Evolutionary conservation across 805 yeast genomes (phyloP).

Genomic region (Candida sphagnicola): DNA sequence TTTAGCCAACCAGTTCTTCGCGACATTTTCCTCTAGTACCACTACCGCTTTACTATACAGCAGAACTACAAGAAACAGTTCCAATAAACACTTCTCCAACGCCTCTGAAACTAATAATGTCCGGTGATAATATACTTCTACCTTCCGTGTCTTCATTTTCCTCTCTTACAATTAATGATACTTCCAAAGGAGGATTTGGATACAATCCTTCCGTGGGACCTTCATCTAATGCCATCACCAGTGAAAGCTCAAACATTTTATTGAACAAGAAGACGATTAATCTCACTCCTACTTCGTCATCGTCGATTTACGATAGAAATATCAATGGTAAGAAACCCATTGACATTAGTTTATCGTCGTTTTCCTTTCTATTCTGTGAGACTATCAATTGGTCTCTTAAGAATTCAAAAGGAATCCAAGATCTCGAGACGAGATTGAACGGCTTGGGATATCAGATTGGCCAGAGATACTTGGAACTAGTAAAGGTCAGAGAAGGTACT

Average conservation of each 20-base stretch:
- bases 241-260: slow-evolving; percentile 33
- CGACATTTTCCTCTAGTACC: too few species aligned
- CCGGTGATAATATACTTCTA: slow-evolving; percentile 23
- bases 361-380: slow-evolving; percentile 69
- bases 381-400: slow-evolving; percentile 62
- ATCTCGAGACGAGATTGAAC: slow-evolving; percentile 53
- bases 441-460: slow-evolving; percentile 79
- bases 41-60: too few species aligned
- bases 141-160: slow-evolving; percentile 28
- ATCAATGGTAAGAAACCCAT: slow-evolving; percentile 55
- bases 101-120: slow-evolving; percentile 6
- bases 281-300: slow-evolving; percentile 31
- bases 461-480: slow-evolving; percentile 62
- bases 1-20: too few species aligned
- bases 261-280: slow-evolving; percentile 27
- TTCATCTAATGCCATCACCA: slow-evolving; percentile 33
- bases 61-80: too few species aligned
- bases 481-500: slow-evolving; percentile 62
- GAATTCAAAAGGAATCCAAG: slow-evolving; percentile 63
- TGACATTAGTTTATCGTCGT: slow-evolving; percentile 63
- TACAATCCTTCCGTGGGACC: slow-evolving; percentile 43
- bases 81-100: too few species aligned
- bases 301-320: slow-evolving; percentile 64
- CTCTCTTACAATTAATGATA: slow-evolving; percentile 25
- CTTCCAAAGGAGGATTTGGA: slow-evolving; percentile 33